These are phyloP conservation scores for Capsella rubella DNA, from an alignment of 441 rosid species.

Conservation along the genomic window DNA sequence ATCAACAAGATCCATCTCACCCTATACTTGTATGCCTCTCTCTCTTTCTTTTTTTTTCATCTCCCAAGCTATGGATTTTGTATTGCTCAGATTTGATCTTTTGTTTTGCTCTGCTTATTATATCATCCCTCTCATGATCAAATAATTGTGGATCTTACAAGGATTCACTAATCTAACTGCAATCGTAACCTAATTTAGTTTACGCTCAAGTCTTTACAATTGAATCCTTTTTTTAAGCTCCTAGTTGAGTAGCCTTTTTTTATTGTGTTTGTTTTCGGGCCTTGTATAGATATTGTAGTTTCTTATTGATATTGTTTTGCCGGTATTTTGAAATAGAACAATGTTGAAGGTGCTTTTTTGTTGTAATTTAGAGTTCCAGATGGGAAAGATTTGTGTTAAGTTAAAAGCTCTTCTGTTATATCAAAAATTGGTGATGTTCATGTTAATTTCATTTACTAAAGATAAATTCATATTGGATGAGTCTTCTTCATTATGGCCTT, in stretches of 20 bases:
- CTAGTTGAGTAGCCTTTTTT: background rate
- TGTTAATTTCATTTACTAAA: background rate
- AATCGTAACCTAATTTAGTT: background rate
- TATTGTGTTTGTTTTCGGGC: background rate
- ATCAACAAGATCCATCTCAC: slow-evolving; percentile 70
- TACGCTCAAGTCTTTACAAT: background rate
- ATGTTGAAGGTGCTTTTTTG: slow-evolving; percentile 12
- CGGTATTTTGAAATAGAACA: background rate
- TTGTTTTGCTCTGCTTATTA: slow-evolving; percentile 1
- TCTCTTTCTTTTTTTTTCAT: slow-evolving; percentile 6
- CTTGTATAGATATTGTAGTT: background rate
- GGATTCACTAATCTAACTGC: slow-evolving; percentile 2
- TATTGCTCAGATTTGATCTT: slow-evolving; percentile 4
- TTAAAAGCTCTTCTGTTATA: background rate
- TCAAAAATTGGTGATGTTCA: slow-evolving; percentile 5
- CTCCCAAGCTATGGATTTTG: background rate
- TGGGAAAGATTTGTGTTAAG: background rate
- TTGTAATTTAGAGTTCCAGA: slow-evolving; percentile 4
- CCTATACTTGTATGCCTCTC: slow-evolving; percentile 52
- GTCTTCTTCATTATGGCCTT: background rate
- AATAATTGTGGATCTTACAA: slow-evolving; percentile 24
- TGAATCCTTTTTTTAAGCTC: background rate
- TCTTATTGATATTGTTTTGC: slow-evolving; percentile 7
- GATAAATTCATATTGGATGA: slow-evolving; percentile 2
- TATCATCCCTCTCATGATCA: background rate